Evolutionary conservation across 2,329 filamentous ascomycete genomes (phyloP).

Genomic region (Gyromitra esculenta): DNA sequence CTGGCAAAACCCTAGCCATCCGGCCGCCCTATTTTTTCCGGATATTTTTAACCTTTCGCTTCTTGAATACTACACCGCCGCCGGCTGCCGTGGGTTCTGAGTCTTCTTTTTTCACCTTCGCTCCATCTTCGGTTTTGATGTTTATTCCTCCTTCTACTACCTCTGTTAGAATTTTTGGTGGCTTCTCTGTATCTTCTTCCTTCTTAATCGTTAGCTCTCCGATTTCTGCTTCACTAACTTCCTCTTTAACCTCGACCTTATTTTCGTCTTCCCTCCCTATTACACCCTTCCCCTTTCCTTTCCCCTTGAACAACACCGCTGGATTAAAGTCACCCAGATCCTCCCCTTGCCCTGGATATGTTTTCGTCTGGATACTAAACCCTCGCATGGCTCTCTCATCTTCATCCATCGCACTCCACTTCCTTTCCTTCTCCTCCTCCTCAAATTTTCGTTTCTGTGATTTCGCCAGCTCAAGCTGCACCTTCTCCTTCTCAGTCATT

Average conservation of each 20-base stretch:
- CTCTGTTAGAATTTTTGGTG: constrained; percentile 59
- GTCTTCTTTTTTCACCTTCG: constrained; percentile 55
- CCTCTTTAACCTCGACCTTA: constrained; percentile 58
- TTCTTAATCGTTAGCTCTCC: constrained; percentile 53
- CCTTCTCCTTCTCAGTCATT: constrained; percentile 61
- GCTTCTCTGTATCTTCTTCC: constrained; percentile 58
- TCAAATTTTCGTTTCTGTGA: constrained; percentile 69
- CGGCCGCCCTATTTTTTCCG: constrained; percentile 66
- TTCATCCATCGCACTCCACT: constrained; percentile 59
- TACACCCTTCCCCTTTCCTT: constrained; percentile 59
- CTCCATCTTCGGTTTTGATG: constrained; percentile 59
- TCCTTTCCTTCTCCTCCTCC: constrained; percentile 70
- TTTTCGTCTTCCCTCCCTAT: constrained; percentile 56
- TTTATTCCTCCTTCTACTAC: constrained; percentile 51
- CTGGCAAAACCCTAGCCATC: not conserved
- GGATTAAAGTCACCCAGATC: constrained; percentile 62
- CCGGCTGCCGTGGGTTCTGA: constrained; percentile 54
- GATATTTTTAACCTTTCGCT: constrained; percentile 75
- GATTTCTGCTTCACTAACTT: constrained; percentile 58
- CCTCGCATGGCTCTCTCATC: constrained; percentile 55
- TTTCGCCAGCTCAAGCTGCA: constrained; percentile 65
- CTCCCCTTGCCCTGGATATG: constrained; percentile 59
- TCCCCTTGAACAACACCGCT: constrained; percentile 51
- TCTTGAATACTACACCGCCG: constrained; percentile 77
- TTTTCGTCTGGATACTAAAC: constrained; percentile 56